phyloP scores from a whole-genome alignment of 495 filamentous ascomycete genomes.

The Pseudevernia furfuracea region DNA sequence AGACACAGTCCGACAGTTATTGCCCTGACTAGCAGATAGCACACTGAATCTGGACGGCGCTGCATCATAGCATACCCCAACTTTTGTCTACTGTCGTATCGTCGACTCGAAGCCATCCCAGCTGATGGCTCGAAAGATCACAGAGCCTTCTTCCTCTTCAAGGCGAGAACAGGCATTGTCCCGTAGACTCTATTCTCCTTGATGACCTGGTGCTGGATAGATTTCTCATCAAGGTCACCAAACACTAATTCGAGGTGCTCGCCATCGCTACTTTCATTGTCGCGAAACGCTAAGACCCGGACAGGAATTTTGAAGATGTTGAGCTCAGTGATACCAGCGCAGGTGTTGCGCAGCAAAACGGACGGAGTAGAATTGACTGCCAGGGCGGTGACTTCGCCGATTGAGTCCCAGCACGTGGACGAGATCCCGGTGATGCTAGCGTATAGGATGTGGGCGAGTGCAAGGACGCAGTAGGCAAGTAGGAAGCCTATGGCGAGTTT shows the following conservation, averaged over 20 bases:
- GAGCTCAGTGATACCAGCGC: constrained; percentile 22
- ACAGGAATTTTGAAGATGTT: constrained; percentile 22
- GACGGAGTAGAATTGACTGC: constrained; percentile 23
- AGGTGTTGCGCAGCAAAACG: constrained; percentile 19
- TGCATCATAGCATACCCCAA: too few relatives aligned
- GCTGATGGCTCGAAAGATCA: too few relatives aligned
- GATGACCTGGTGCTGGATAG: constrained; percentile 15
- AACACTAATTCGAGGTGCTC: constrained; percentile 25
- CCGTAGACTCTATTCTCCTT: constrained; percentile 23
- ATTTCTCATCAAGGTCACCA: constrained; percentile 12
- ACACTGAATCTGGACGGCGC: too few relatives aligned
- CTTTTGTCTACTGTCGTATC: too few relatives aligned
- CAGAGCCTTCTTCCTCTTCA: too few relatives aligned
- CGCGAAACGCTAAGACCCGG: constrained; percentile 13
- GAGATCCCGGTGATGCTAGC: constrained; percentile 18
- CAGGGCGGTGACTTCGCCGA: constrained; percentile 22
- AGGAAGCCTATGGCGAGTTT: constrained; percentile 19
- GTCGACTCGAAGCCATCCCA: too few relatives aligned
- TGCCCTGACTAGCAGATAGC: too few relatives aligned
- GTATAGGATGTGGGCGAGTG: constrained; percentile 16
- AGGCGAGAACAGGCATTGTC: too few relatives aligned
- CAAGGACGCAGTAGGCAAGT: constrained; percentile 15
- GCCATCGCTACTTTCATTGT: constrained; percentile 18
- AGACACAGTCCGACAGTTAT: too few relatives aligned
- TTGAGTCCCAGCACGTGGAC: constrained; percentile 25